These are phyloP conservation scores for Aspergillus cristatus DNA, from an alignment of 495 filamentous ascomycete species.

Conservation along the genomic window DNA sequence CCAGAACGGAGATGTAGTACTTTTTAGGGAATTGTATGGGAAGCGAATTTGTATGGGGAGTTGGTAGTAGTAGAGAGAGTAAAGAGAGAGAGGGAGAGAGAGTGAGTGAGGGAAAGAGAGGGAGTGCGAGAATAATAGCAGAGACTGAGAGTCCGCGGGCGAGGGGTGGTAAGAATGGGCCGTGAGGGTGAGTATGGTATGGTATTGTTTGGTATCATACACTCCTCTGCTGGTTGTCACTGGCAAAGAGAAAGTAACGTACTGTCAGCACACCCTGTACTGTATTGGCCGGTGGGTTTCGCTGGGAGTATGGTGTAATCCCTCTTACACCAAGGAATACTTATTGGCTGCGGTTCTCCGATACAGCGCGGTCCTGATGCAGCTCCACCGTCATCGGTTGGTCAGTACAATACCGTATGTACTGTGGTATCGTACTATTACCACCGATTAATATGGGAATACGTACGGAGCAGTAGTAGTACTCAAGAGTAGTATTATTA, in stretches of 20 bases:
- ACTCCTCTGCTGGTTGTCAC: no score
- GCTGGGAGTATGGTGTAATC: constrained; percentile 13
- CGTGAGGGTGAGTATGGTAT: constrained; percentile 6
- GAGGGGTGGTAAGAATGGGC: constrained; percentile 13
- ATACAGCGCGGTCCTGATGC: neutral
- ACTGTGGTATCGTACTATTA: no score
- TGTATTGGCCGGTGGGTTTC: constrained; percentile 4
- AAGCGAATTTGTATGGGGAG: constrained; percentile 58
- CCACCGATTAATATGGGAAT: no score
- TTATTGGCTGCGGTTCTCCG: neutral
- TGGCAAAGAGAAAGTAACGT: no score
- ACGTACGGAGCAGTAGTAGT: no score
- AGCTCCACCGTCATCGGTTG: constrained; percentile 3
- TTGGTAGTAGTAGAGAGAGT: constrained; percentile 50
- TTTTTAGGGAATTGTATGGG: constrained; percentile 36
- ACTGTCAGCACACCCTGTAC: no score
- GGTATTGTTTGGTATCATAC: no score
- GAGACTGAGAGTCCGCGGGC: constrained; percentile 18
- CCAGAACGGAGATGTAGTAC: constrained; percentile 32
- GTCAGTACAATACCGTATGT: constrained; percentile 6
- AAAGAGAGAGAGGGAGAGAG: constrained; percentile 19
- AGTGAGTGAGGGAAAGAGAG: constrained; percentile 17
- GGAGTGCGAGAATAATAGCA: constrained; percentile 5
- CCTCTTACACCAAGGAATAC: neutral
- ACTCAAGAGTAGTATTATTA: no score